Evolutionary conservation across 306 rosid genomes (phyloP).

Genomic region (Vigna hirtella): DNA sequence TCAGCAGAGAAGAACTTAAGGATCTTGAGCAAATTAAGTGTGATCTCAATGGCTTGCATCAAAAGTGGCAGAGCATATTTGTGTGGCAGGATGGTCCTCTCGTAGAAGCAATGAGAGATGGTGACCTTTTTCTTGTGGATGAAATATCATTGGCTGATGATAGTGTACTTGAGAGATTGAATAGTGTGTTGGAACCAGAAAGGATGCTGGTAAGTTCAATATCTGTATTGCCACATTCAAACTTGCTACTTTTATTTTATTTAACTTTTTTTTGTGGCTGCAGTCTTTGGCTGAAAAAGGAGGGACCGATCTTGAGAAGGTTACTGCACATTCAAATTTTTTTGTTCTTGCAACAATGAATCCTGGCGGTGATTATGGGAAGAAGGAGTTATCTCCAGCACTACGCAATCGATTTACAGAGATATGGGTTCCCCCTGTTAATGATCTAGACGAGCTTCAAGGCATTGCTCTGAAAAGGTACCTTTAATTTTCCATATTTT

Average conservation of each 20-base stretch:
- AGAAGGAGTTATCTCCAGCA: slow-evolving; percentile 90
- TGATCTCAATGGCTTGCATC: slow-evolving; percentile 65
- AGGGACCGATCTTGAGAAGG: slow-evolving; percentile 74
- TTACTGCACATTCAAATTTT: slow-evolving; percentile 72
- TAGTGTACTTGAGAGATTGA: slow-evolving; percentile 96
- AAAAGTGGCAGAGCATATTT: slow-evolving; percentile 88
- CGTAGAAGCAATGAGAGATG: slow-evolving; percentile 85
- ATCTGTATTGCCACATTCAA: neutral
- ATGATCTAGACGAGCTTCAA: slow-evolving; percentile 70
- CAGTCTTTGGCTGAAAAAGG: slow-evolving; percentile 95
- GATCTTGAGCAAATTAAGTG: slow-evolving; percentile 53
- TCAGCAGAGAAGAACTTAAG: slow-evolving; percentile 51
- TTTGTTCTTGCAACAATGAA: slow-evolving; percentile 96
- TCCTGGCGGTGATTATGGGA: slow-evolving; percentile 99
- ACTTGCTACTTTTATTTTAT: slow-evolving; percentile 3
- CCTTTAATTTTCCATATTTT: slow-evolving; percentile 2
- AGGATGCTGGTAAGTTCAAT: slow-evolving; percentile 72
- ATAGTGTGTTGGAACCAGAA: slow-evolving; percentile 95
- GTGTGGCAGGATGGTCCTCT: slow-evolving; percentile 97
- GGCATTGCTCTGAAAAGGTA: slow-evolving; percentile 75
- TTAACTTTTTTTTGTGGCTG: slow-evolving; percentile 34
- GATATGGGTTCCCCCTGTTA: slow-evolving; percentile 95
- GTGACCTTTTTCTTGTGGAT: slow-evolving; percentile 89
- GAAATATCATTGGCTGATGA: slow-evolving; percentile 98
- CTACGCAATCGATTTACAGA: slow-evolving; percentile 96